Percentiles rank a stretch among this genome's conserved stretches.
These are phyloP conservation scores for Micractinium conductrix DNA, from an alignment of 139 green algal species.

Conservation along the genomic window DNA sequence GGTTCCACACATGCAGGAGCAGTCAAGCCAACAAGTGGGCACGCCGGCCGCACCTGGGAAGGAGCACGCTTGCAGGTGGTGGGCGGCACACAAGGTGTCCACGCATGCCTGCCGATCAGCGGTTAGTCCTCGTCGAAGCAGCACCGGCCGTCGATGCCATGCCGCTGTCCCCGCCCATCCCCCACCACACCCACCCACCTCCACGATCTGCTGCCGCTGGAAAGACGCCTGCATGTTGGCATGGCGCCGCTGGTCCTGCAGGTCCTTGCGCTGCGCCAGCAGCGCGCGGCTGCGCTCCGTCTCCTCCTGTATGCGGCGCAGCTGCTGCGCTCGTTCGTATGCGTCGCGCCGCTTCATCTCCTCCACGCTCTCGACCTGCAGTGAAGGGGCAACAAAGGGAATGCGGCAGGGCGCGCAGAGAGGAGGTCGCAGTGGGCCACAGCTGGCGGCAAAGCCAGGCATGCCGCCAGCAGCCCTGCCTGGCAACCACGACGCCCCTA, in stretches of 20 bases:
- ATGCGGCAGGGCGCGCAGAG: not conserved
- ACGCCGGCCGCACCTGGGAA: no score
- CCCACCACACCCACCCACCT: conserved; percentile 12
- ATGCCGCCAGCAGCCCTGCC: not conserved
- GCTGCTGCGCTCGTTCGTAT: conserved; percentile 46
- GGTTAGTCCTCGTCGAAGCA: no score
- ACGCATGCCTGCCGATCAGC: no score
- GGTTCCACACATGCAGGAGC: not conserved
- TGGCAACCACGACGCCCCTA: not conserved
- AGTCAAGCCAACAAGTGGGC: no score
- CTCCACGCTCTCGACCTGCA: conserved; percentile 61
- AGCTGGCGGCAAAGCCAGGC: not conserved
- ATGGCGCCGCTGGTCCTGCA: conserved; percentile 75
- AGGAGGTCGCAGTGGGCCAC: not conserved
- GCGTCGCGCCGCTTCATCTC: conserved; percentile 58
- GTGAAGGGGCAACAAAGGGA: not conserved
- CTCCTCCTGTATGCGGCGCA: conserved; percentile 53
- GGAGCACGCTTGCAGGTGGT: no score
- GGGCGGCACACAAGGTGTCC: no score
- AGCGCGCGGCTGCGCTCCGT: conserved; percentile 53
- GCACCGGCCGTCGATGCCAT: no score
- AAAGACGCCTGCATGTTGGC: conserved; percentile 83
- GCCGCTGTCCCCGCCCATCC: no score
- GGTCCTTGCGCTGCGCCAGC: conserved; percentile 52
- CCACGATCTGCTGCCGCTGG: conserved; percentile 69